These are phyloP conservation scores for Fomitopsis palustris DNA, from an alignment of 1,284 basidiomycete genomes.

Conservation along the genomic window DNA sequence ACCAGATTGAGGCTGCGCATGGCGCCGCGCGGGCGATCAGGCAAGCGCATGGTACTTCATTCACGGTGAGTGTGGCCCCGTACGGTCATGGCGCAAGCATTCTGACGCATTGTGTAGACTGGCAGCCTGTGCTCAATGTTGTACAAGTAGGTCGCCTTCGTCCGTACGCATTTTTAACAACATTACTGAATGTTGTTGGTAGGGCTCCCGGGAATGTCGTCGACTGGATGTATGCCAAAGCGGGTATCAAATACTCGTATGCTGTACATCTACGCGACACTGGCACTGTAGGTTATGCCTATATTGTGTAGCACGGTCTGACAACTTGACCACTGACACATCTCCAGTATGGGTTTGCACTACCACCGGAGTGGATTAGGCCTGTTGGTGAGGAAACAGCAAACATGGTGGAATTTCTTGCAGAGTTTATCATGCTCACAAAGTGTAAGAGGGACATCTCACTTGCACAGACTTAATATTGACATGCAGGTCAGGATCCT, in stretches of 20 bases:
- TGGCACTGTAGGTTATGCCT: conserved; percentile 57
- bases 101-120: conserved; percentile 33
- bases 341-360: conserved; percentile 71
- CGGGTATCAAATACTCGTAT: conserved; percentile 73
- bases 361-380: conserved; percentile 71
- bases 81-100: background rate
- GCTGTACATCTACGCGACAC: conserved; percentile 79
- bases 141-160: conserved; percentile 41
- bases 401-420: conserved; percentile 63
- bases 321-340: background rate
- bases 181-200: conserved; percentile 4
- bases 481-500: too few species aligned
- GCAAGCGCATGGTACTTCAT: conserved; percentile 51
- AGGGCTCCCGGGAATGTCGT: conserved; percentile 71
- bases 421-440: conserved; percentile 50
- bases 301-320: background rate
- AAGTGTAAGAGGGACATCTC: background rate
- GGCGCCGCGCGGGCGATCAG: conserved; percentile 67
- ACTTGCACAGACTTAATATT: background rate
- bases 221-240: conserved; percentile 71
- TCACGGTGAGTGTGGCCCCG: conserved; percentile 35
- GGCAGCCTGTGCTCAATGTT: conserved; percentile 68
- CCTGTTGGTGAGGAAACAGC: conserved; percentile 77
- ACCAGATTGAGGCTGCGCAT: conserved; percentile 74
- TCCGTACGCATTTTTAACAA: background rate